Conservation (phyloP, 2,329 filamentous ascomycete species). For the Penicillium sp. region DNA sequence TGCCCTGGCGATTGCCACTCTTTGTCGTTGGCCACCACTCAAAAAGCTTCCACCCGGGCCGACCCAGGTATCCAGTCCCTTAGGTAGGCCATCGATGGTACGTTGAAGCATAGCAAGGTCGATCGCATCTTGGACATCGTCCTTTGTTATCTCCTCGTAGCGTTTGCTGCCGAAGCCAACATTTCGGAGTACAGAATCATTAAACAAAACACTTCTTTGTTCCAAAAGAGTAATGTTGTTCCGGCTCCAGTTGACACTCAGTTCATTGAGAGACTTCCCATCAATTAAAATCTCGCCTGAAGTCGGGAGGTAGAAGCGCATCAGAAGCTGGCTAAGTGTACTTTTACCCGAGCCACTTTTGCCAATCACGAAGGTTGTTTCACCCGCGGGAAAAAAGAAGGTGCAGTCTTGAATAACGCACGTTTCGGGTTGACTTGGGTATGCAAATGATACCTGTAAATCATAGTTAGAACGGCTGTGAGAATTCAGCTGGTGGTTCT, state of each 20-base stretch:
- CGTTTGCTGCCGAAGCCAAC: constrained; percentile 70
- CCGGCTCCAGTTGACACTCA: constrained; percentile 74
- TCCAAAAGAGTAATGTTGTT: constrained; percentile 80
- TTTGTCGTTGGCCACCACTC: constrained; percentile 84
- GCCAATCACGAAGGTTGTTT: constrained; percentile 81
- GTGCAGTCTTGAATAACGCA: constrained; percentile 64
- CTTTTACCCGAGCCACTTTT: constrained; percentile 91
- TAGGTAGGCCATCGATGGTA: constrained; percentile 68
- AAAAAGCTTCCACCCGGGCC: constrained; percentile 71
- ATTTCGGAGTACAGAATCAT: constrained; percentile 77
- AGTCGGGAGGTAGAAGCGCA: constrained; percentile 73
- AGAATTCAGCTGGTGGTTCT: neutral
- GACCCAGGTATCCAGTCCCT: constrained; percentile 73
- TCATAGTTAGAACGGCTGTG: neutral
- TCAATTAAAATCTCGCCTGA: constrained; percentile 73
- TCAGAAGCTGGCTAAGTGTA: constrained; percentile 78
- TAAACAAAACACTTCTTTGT: constrained; percentile 80
- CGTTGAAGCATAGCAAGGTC: constrained; percentile 70
- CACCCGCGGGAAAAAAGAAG: constrained; percentile 72
- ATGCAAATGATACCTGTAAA: constrained; percentile 75
- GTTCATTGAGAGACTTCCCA: constrained; percentile 60
- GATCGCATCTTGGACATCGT: constrained; percentile 65
- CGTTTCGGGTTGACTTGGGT: constrained; percentile 70
- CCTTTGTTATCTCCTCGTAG: constrained; percentile 53
- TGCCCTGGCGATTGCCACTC: constrained; percentile 79